Base-by-base conservation (phyloP, 441 rosid species). In the Brassica balearica region DNA sequence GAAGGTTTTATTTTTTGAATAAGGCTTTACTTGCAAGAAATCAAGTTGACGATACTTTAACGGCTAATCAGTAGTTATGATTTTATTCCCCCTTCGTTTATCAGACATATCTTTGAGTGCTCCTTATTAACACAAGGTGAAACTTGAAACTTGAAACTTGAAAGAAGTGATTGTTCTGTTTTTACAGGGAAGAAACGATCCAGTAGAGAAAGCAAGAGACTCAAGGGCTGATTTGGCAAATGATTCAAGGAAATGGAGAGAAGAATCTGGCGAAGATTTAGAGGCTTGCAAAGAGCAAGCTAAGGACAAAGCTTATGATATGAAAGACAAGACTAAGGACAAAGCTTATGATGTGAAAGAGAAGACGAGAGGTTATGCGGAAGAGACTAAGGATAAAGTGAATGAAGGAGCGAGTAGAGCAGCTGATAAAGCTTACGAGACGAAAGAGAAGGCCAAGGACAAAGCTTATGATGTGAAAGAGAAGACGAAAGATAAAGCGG, bases 141-240 rank as follows among this genome's bases (percentile, higher is more conserved):
- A 29, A 6, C 8, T 62, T 51, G 43, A 36, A 29, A 6, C 8
- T 62, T 51, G 6, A 0, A 51, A 62, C 17, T 2, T 15, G 11
- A 23, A 19, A 25, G 36, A 23, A 14, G 27, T 46, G 41, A n/a
- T 72, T 7, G 19, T 43, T 69, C 8, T 53, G 22, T 7, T 69
- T 20, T 29, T 19, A 3, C 80, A 89, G 91, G 91, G 88, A 5
- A 56, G 78, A 75, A 7, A 6, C 25, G 77, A 83, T 79, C 74
- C 85, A 12, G 84, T 77, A 27, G 91, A 84, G 14, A 79, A 83
- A 6, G 65, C 82, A 0, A 76, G 86, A 67, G 86, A 87, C 68
- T 75, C 87, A 1, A 80, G 82, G 58, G 78, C 80, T 0, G 83
- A 82, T 68, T 76, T 53, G 73, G 83, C 81, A 7, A 78, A 82